Conservation (phyloP, 495 filamentous ascomycete species). For the Articulospora tetracladia region DNA sequence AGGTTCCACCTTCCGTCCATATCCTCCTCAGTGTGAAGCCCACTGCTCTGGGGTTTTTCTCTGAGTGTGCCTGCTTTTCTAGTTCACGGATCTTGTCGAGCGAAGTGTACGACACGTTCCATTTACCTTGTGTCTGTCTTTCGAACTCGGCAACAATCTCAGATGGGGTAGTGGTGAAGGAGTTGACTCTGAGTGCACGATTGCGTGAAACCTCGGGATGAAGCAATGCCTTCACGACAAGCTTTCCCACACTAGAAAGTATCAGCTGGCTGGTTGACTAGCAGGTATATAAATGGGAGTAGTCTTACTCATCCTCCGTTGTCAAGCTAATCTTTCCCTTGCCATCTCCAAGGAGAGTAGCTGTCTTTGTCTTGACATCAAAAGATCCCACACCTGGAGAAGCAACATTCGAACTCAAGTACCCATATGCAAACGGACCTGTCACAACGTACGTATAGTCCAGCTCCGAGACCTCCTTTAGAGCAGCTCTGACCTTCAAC, state of each 20-base stretch:
- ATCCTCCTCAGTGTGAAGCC: constrained; percentile 58
- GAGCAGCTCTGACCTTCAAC: constrained; percentile 49
- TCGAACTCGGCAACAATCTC: constrained; percentile 63
- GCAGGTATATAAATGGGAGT: not conserved
- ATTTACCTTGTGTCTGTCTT: constrained; percentile 50
- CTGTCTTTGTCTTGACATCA: constrained; percentile 49
- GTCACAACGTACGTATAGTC: constrained; percentile 65
- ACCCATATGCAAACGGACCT: constrained; percentile 60
- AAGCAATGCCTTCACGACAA: constrained; percentile 55
- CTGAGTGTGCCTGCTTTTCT: constrained; percentile 54
- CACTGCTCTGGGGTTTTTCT: constrained; percentile 49
- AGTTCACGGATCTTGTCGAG: constrained; percentile 45
- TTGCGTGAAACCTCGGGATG: constrained; percentile 49
- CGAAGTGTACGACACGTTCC: constrained; percentile 49
- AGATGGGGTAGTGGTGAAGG: constrained; percentile 61
- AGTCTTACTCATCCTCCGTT: constrained; percentile 62
- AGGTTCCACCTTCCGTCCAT: constrained; percentile 67
- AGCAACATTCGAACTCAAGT: constrained; percentile 18
- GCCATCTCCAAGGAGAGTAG: constrained; percentile 55
- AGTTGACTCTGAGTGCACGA: constrained; percentile 62
- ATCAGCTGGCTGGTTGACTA: not conserved
- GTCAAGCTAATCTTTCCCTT: constrained; percentile 58
- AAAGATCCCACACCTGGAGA: constrained; percentile 44
- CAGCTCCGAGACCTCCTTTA: not conserved
- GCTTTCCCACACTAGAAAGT: constrained; percentile 54